phyloP scores from a whole-genome alignment of 2,329 filamentous ascomycete genomes.

The Monilinia aucupariae region DNA sequence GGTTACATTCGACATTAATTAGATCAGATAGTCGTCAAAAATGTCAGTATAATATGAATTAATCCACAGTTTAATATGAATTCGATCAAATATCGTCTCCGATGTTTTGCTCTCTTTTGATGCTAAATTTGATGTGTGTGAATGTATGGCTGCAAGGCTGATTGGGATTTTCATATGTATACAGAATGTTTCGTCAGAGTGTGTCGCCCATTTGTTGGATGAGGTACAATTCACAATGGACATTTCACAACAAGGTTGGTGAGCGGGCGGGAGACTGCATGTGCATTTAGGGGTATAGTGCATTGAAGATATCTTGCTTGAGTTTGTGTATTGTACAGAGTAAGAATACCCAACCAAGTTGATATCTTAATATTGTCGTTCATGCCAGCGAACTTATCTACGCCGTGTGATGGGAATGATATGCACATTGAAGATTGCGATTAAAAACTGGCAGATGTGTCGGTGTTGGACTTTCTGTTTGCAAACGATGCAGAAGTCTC shows the following conservation, averaged over 20 bases:
- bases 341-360: neutral
- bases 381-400: neutral
- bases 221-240: no score
- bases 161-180: no score
- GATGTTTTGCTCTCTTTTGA: neutral
- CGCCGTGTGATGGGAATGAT: neutral
- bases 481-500: constrained; percentile 7
- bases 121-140: neutral
- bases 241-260: no score
- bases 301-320: no score
- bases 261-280: no score
- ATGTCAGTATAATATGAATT: neutral
- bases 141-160: neutral
- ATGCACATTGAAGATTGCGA: no score
- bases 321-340: neutral
- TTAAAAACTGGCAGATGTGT: neutral
- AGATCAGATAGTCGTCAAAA: neutral
- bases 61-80: neutral
- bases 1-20: neutral
- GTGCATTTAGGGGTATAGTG: neutral
- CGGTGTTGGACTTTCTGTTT: neutral
- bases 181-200: no score
- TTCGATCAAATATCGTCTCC: neutral
- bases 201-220: no score
- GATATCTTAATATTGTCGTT: neutral